Conservation (phyloP, 1,284 basidiomycete genomes). For the Inonotus obliquus region DNA sequence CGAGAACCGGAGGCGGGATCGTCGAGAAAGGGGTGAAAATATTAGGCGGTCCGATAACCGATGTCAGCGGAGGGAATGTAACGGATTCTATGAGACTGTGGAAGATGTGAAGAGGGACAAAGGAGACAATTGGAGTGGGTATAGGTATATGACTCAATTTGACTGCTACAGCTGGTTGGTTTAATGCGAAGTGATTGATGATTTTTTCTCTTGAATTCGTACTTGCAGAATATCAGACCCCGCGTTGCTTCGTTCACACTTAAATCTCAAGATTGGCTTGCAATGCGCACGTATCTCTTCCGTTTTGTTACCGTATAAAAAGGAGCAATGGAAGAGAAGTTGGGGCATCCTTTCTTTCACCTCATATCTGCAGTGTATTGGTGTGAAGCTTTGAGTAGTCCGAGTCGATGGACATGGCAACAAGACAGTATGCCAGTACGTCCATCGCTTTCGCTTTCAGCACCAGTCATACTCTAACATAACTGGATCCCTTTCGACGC, state of each 20-base stretch:
- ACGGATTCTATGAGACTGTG: slow-evolving; percentile 40
- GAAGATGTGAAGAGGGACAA: slow-evolving; percentile 51
- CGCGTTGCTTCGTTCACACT: slow-evolving; percentile 75
- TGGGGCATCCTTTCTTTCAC: background rate
- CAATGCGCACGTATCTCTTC: background rate
- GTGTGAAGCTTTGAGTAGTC: no score
- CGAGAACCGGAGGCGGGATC: slow-evolving; percentile 41
- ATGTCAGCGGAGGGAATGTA: slow-evolving; percentile 12
- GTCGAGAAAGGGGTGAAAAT: slow-evolving; percentile 44
- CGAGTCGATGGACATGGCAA: slow-evolving; percentile 35
- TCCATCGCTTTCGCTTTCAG: no score
- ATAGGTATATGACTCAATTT: slow-evolving; percentile 38
- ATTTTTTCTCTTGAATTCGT: no score
- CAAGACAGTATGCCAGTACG: background rate
- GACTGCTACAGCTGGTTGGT: background rate
- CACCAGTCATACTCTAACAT: background rate
- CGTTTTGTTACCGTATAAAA: background rate
- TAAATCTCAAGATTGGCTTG: background rate
- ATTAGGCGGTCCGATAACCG: slow-evolving; percentile 29
- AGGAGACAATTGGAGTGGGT: slow-evolving; percentile 58
- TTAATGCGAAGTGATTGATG: background rate
- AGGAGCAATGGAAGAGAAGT: background rate
- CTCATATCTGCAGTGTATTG: no score
- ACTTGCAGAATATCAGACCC: no score
- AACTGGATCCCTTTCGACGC: background rate